Evolutionary conservation across 805 yeast genomes (phyloP).

Genomic region (Wickerhamiella shivajii): DNA sequence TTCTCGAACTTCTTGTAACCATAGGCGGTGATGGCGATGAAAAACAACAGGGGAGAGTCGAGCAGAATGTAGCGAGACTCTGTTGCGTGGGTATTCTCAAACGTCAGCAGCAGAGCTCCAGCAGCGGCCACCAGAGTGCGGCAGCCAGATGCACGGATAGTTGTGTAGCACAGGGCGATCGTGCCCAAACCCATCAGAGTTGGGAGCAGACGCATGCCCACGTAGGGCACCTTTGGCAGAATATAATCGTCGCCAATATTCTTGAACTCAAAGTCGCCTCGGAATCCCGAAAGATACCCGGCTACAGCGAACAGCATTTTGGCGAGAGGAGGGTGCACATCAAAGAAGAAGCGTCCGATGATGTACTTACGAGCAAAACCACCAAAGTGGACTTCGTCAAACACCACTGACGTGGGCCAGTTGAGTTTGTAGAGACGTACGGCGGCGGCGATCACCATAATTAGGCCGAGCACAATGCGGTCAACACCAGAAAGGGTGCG

Average conservation of each 20-base stretch:
- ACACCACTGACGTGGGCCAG: slow-evolving; percentile 69
- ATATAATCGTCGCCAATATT: slow-evolving; percentile 34
- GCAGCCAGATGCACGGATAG: slow-evolving; percentile 42
- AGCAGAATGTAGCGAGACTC: slow-evolving; percentile 41
- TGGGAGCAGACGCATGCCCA: slow-evolving; percentile 43
- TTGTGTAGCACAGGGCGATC: slow-evolving; percentile 38
- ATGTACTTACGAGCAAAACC: slow-evolving; percentile 82
- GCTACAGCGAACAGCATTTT: slow-evolving; percentile 43
- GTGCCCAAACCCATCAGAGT: slow-evolving; percentile 40
- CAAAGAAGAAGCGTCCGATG: slow-evolving; percentile 48
- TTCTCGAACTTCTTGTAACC: slow-evolving; percentile 37
- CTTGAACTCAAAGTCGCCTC: slow-evolving; percentile 32
- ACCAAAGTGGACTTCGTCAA: slow-evolving; percentile 92
- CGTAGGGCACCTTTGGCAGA: slow-evolving; percentile 32
- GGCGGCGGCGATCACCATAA: slow-evolving; percentile 37
- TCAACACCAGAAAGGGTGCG: slow-evolving; percentile 16
- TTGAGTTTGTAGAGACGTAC: slow-evolving; percentile 50
- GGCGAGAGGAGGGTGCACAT: slow-evolving; percentile 60
- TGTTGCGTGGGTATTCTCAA: slow-evolving; percentile 54
- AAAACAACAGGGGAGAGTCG: slow-evolving; percentile 32
- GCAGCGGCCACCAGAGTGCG: slow-evolving; percentile 35
- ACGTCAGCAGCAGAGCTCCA: slow-evolving; percentile 36
- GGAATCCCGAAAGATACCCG: slow-evolving; percentile 38
- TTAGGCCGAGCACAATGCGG: slow-evolving; percentile 20
- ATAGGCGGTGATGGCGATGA: slow-evolving; percentile 34